phyloP scores from a whole-genome alignment of 352 stramenopile species.

The Phytophthora multivora region DNA sequence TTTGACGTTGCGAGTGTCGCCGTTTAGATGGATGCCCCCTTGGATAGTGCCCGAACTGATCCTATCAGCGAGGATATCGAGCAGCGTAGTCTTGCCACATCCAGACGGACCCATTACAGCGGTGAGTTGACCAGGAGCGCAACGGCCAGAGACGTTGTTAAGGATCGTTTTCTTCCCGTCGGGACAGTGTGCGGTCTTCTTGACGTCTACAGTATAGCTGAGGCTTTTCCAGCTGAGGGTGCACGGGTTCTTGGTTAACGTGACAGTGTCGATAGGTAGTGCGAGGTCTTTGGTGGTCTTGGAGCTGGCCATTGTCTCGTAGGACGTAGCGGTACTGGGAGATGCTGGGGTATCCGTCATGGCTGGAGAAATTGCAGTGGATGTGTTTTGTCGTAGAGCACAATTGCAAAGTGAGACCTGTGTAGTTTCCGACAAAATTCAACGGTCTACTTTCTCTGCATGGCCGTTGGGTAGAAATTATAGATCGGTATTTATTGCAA shows the following conservation, averaged over 20 bases:
- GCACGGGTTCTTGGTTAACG: slow-evolving; percentile 17
- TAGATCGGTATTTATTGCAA: too few relatives aligned
- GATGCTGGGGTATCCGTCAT: slow-evolving; percentile 18
- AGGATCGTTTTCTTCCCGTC: slow-evolving; percentile 53
- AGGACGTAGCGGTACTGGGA: slow-evolving; percentile 13
- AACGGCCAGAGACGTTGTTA: slow-evolving; percentile 55
- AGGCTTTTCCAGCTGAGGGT: slow-evolving; percentile 29
- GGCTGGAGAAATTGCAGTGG: background rate
- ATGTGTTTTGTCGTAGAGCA: too few relatives aligned
- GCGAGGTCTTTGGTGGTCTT: slow-evolving; percentile 6
- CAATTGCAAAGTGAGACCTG: slow-evolving; percentile 14
- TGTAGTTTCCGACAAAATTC: background rate
- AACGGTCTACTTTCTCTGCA: slow-evolving; percentile 2
- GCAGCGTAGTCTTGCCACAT: slow-evolving; percentile 64
- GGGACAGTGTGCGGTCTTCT: slow-evolving; percentile 16
- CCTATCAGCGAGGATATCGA: slow-evolving; percentile 67
- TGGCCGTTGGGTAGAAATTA: background rate
- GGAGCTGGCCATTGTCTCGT: slow-evolving; percentile 2
- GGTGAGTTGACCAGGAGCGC: slow-evolving; percentile 58
- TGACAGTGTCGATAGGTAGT: slow-evolving; percentile 3
- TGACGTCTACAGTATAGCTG: slow-evolving; percentile 22
- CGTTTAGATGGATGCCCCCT: slow-evolving; percentile 54
- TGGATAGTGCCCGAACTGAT: slow-evolving; percentile 37
- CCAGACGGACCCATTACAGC: slow-evolving; percentile 69
- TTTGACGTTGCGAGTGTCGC: slow-evolving; percentile 35